These are phyloP conservation scores for Podospora comata DNA, from an alignment of 495 filamentous ascomycete genomes.

Conservation along the genomic window DNA sequence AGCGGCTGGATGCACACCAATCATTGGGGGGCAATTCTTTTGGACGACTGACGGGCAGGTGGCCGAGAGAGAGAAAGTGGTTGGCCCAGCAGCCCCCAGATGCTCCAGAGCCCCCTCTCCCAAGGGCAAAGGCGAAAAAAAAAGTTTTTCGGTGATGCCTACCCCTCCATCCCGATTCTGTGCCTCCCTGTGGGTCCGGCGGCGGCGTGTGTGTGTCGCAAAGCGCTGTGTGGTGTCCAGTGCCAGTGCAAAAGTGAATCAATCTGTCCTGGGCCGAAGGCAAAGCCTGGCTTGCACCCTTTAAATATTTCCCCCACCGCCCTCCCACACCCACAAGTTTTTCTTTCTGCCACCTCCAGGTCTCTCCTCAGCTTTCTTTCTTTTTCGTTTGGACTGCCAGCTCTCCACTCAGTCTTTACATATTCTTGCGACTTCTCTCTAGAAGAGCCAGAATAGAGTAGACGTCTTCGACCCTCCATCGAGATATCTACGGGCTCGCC, in stretches of 20 bases:
- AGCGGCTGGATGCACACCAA: slow-evolving; percentile 21
- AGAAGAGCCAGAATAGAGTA: slow-evolving; percentile 40
- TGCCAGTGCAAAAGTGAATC: not conserved
- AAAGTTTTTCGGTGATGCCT: slow-evolving; percentile 31
- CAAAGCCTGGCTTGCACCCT: slow-evolving; percentile 1
- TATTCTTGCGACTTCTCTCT: slow-evolving; percentile 26
- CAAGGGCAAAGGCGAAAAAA: slow-evolving; percentile 23
- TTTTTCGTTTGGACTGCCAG: slow-evolving; percentile 23
- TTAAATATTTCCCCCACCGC: slow-evolving; percentile 30
- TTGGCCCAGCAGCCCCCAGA: not conserved
- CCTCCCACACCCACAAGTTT: slow-evolving; percentile 25
- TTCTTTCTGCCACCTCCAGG: slow-evolving; percentile 16
- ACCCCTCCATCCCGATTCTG: slow-evolving; percentile 24
- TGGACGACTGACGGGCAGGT: not conserved
- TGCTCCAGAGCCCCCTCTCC: not conserved
- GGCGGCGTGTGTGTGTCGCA: slow-evolving; percentile 9
- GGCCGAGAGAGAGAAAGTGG: not conserved
- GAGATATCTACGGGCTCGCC: slow-evolving; percentile 36
- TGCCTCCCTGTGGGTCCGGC: slow-evolving; percentile 18
- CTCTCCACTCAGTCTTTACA: slow-evolving; percentile 36
- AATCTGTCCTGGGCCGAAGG: not conserved
- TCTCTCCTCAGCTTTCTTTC: slow-evolving; percentile 29
- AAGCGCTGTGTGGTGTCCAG: slow-evolving; percentile 22
- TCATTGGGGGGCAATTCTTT: slow-evolving; percentile 26
- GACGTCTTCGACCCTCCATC: slow-evolving; percentile 40